Evolutionary conservation across 345 rosid species (phyloP), one percentile per base, ranked within the genome.

Genomic region (Leavenworthia alabamica): DNA sequence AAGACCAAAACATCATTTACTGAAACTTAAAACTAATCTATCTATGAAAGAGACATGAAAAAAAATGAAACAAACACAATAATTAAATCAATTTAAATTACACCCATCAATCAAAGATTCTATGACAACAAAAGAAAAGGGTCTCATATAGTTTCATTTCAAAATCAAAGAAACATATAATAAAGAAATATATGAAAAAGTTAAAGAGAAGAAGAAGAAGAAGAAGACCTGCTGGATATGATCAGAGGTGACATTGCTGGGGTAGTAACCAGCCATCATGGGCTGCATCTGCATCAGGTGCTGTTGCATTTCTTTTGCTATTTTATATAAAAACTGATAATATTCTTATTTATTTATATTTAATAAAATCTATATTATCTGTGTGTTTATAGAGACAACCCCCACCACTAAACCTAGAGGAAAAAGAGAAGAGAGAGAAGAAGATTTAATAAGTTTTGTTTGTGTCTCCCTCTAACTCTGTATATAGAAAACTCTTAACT

Each of bases 241-340:
- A 90, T 94, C 99, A 82, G 96, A 87, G 43, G 99, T 94, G 85
- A 94, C 99, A 92, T 90, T 93, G 90, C 81, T 90, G 68, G 99
- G 89, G 75, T 90, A 90, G 82, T 88, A 94, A 65, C 97, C 84
- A 71, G 97, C 95, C 97, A 94, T 94, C 96, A 86, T 84, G 93
- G 96, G 99, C 92, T 94, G 99, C 96, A 85, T 87, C 91, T 93
- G 97, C 92, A 87, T 87, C 94, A 89, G 99, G 96, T 89, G 99
- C 97, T 93, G 99, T 79, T 93, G 97, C 89, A 86, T 83, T 68
- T 82, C 72, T 81, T 78, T 71, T 73, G 72, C 63, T 65, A 82
- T 80, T 79, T 67, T 79, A 75, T 60, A 66, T 64, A 64, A 64
- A 63, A 49, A 45, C 74, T 62, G 29, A 54, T 61, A 45, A 61